Base-by-base conservation (phyloP, 2,329 filamentous ascomycete genomes). In the Aspergillus ibericus region DNA sequence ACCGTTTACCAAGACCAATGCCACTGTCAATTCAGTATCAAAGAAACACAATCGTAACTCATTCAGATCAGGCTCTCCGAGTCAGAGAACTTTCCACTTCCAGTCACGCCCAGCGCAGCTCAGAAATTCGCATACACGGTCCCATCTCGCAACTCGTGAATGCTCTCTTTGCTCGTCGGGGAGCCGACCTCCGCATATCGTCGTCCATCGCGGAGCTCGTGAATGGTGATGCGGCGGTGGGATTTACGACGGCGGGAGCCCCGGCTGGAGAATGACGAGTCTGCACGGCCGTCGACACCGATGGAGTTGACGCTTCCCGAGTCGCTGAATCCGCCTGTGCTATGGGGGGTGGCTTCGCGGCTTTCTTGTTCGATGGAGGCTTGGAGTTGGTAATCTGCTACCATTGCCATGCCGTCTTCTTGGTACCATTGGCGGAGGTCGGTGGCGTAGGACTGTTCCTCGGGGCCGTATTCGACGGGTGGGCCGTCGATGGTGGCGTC, bases 141-240 rank as follows among this genome's bases (percentile, higher is more conserved):
- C 10, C 76, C 76, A 65, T 78, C 76, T 13, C 76, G 67, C 25
- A 78, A 60, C 48, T 78, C 75, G 63, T 78, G 76, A 47, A 78
- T 77, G 58, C 70, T 74, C 35, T 74, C 72, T 40, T 67, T 73
- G 16, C 66, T 68, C 22, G 69, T 68, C 9, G 74, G 70, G 16
- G 75, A 77, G 5, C 75, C 76, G 53, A 74, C 69, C 60, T 78
- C 76, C 0, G 74, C 70, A 59, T 78, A 78, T 36, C 71, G 70
- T 58, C 69, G 71, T n/a, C 76, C 76, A 64, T 77, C 72, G 58
- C 76, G 68, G 40, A 78, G 62, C 62, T 78, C 75, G 62, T 78
- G 76, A 36, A 78, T 77, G 7, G 75, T 77, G 27, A 78, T 72
- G 36, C 71, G 66, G 25, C 73, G 70, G 50, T 70, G 67, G 13